These are phyloP conservation scores for Dryas integrifolia DNA, from an alignment of 331 rosid genomes.

Conservation along the genomic window DNA sequence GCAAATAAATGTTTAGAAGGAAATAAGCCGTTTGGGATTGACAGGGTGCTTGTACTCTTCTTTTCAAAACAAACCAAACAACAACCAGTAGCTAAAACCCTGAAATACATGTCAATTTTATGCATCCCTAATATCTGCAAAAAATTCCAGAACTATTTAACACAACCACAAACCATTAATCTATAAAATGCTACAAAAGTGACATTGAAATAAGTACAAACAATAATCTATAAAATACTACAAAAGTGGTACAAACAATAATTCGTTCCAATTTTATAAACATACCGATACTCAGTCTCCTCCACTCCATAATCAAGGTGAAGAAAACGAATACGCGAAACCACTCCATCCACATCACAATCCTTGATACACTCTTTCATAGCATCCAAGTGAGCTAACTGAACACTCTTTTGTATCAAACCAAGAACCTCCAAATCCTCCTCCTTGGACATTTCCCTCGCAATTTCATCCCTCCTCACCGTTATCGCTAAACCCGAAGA, in stretches of 20 bases:
- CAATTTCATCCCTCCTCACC: constrained; percentile 34
- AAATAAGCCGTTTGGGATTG: constrained; percentile 1
- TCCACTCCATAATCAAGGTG: constrained; percentile 69
- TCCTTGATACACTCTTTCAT: constrained; percentile 52
- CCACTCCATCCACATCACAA: constrained; percentile 52
- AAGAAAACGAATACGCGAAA: constrained; percentile 66
- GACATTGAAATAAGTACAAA: neutral
- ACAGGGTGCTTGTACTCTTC: too few species aligned
- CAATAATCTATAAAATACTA: neutral
- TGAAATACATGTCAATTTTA: neutral
- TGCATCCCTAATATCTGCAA: neutral
- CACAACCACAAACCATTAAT: neutral
- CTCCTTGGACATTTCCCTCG: constrained; percentile 26
- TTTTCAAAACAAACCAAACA: neutral
- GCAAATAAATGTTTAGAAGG: constrained; percentile 31
- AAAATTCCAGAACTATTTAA: neutral
- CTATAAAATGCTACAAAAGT: neutral
- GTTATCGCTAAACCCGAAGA: constrained; percentile 49
- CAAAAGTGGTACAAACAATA: neutral
- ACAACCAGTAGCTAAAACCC: neutral
- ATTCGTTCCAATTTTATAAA: neutral
- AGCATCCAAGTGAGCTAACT: constrained; percentile 69
- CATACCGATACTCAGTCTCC: constrained; percentile 81
- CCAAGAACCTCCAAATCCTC: constrained; percentile 57
- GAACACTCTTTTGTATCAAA: constrained; percentile 59